These are phyloP conservation scores for Herpotrichia juniperi DNA, from an alignment of 2,329 filamentous ascomycete genomes.

Conservation along the genomic window DNA sequence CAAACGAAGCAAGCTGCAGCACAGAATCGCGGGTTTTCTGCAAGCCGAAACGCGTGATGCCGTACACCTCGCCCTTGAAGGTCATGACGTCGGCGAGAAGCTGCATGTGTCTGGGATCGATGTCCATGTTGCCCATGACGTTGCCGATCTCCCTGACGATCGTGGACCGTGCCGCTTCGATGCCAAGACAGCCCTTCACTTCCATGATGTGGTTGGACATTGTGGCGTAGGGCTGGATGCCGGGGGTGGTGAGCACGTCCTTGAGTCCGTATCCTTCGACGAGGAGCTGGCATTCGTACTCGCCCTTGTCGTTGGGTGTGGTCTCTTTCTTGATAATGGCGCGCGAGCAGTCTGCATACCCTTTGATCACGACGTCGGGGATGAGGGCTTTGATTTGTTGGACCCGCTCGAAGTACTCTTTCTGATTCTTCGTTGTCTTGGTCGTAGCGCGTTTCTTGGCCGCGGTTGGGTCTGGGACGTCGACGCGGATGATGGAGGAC, in stretches of 20 bases:
- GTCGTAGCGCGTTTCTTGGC: conserved; percentile 32
- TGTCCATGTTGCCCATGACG: conserved; percentile 94
- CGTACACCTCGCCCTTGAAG: conserved; percentile 95
- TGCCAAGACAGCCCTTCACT: conserved; percentile 83
- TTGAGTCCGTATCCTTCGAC: conserved; percentile 94
- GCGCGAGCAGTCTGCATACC: conserved; percentile 82
- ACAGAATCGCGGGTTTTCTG: conserved; percentile 97
- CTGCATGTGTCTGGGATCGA: conserved; percentile 97
- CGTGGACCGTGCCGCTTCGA: conserved; percentile 88
- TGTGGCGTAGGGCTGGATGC: conserved; percentile 78
- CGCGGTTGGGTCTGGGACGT: conserved; percentile 60
- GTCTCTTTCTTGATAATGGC: conserved; percentile 88
- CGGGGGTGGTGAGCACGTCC: conserved; percentile 90
- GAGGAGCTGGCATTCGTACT: conserved; percentile 61
- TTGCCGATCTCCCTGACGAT: conserved; percentile 86
- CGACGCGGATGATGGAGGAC: conserved; percentile 69
- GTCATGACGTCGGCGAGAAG: conserved; percentile 98
- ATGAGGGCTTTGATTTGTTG: conserved; percentile 84
- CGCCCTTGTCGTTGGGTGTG: conserved; percentile 69
- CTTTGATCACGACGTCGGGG: conserved; percentile 84
- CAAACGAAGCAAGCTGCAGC: conserved; percentile 91
- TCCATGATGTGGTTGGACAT: conserved; percentile 91
- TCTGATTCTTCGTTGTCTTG: conserved; percentile 49
- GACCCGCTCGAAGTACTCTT: conserved; percentile 76
- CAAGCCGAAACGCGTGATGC: conserved; percentile 94